Base-by-base conservation (phyloP, 768 basidiomycete species). In the Botryobasidium botryosum region DNA sequence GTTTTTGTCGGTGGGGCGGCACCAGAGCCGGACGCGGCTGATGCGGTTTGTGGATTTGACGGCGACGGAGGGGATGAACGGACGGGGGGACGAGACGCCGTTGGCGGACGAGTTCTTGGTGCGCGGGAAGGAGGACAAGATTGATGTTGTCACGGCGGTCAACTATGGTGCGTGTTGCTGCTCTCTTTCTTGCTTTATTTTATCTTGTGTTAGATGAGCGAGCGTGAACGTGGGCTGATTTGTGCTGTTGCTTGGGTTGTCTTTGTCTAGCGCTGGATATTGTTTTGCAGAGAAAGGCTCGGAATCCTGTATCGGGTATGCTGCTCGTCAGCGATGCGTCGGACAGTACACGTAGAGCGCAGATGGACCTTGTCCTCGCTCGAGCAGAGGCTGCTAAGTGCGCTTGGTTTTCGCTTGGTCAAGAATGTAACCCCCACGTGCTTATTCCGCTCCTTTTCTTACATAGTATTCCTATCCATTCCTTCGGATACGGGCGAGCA, bases 311-410 rank as follows among this genome's bases (percentile, higher is more conserved):
- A 4, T 80, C 87, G 2, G 90, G 90, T 15, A 83, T 97, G 77
- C 63, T 96, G 32, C 72, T 99, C 21, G 78, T 97, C 50, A 88
- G 84, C 57, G 92, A 97, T 56, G 80, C 88, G 3, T 70, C 85
- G 3, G 94, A 97, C 55, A 82, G 77, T 55, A 88, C 90, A 13
- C 74, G 88, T 43, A 77, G 90, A 13, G 87, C 87, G 20, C 91
- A 96, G 61, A 97, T 99, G 88, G 94, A 99, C 59, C 72, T 99
- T 13, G 91, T 96, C 13, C 80, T 96, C 38, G 91, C 92, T 35
- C 80, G 94, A 29, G 83, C 90, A 1, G 94, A 99, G 57, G 92
- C 94, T 10, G 94, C 86, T 25, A 88, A 88, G 64, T 66, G 40
- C 46, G 62, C 52, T 23, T 31, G 6, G 5, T 6, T 6, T 15